Evolutionary conservation across 1,284 basidiomycete species (phyloP).

Genomic region (Cutaneotrichosporon curvatum): DNA sequence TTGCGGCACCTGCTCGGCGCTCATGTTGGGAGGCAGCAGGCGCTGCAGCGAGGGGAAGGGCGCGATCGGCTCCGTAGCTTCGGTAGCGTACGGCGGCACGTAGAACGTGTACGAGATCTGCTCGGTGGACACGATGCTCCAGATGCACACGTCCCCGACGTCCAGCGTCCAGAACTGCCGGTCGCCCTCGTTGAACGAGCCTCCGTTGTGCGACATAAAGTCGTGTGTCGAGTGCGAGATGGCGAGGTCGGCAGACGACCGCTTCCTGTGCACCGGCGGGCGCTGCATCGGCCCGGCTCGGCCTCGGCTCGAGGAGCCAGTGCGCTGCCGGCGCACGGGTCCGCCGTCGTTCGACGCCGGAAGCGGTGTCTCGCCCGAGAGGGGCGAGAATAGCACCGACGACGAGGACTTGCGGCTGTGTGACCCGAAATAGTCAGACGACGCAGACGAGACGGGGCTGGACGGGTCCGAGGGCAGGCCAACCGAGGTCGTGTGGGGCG

Average conservation of each 20-base stretch:
- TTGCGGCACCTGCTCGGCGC: constrained; percentile 20
- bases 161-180: constrained; percentile 31
- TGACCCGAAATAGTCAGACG: constrained; percentile 37
- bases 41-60: constrained; percentile 78
- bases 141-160: constrained; percentile 37
- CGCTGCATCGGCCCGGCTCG: constrained; percentile 23
- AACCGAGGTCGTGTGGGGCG: constrained; percentile 31
- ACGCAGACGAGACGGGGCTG: constrained; percentile 30
- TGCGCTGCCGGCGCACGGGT: constrained; percentile 34
- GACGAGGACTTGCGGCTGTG: constrained; percentile 38
- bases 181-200: constrained; percentile 5
- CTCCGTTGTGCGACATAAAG: constrained; percentile 13
- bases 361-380: constrained; percentile 19
- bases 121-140: constrained; percentile 45
- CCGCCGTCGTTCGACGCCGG: constrained; percentile 35
- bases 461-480: constrained; percentile 36
- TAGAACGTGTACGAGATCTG: constrained; percentile 70
- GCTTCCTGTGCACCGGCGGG: constrained; percentile 29
- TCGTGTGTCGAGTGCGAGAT: constrained; percentile 13
- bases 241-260: constrained; percentile 24
- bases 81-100: constrained; percentile 58
- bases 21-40: constrained; percentile 65
- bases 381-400: constrained; percentile 31
- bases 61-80: constrained; percentile 63
- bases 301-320: constrained; percentile 24